These are phyloP conservation scores for Lachnellula cervina DNA, from an alignment of 2,329 filamentous ascomycete species.

Conservation along the genomic window DNA sequence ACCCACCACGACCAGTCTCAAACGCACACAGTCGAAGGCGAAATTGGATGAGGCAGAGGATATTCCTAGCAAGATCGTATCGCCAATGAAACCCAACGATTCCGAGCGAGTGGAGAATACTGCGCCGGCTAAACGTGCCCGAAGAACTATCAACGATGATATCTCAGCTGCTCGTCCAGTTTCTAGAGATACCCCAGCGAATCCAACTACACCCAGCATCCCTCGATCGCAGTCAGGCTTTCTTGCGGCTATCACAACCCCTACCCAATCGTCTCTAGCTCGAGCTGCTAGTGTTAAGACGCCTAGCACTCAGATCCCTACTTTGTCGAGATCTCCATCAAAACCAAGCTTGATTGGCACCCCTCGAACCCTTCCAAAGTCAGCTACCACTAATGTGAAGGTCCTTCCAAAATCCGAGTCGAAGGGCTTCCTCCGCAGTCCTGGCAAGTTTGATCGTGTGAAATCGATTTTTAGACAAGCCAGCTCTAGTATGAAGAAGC, in stretches of 20 bases:
- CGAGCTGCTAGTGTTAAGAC: conserved; percentile 53
- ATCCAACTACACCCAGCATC: conserved; percentile 38
- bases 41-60: conserved; percentile 58
- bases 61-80: conserved; percentile 34
- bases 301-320: conserved; percentile 40
- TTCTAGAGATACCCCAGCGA: conserved; percentile 45
- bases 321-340: conserved; percentile 51
- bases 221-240: conserved; percentile 42
- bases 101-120: conserved; percentile 28
- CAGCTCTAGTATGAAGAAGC: conserved; percentile 20
- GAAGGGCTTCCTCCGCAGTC: conserved; percentile 19
- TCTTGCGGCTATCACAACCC: conserved; percentile 62
- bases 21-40: conserved; percentile 55
- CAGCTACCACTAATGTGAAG: conserved; percentile 43
- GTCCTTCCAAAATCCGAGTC: conserved; percentile 28
- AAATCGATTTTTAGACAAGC: conserved; percentile 51
- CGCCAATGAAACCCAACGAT: conserved; percentile 4
- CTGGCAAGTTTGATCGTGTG: conserved; percentile 41
- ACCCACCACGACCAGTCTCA: conserved; percentile 42
- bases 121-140: conserved; percentile 63
- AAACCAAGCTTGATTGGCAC: conserved; percentile 41
- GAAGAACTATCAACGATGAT: conserved; percentile 64
- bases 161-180: conserved; percentile 59
- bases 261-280: conserved; percentile 70
- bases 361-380: conserved; percentile 48